Evolutionary conservation across 805 yeast genomes (phyloP), one percentile per base, ranked within the genome.

Genomic region (Kurtzmaniella cleridarum): DNA sequence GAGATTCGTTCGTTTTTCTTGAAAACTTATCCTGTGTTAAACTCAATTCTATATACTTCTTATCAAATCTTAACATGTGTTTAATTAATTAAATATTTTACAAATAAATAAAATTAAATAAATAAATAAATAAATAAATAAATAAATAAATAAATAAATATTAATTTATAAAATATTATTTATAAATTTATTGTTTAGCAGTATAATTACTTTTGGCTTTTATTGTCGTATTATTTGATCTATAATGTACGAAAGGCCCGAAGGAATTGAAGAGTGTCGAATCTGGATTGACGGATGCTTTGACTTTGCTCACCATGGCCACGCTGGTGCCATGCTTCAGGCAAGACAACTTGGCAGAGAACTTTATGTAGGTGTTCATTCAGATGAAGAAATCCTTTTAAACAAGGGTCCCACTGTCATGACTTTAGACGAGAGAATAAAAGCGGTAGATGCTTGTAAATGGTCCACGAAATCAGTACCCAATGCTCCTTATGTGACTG

Each of bases 261-360:
- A 51, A 32, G 73, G 71, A 23, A 67, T 68, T 17, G 71, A 66
- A 38, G 49, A 71, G 29, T 53, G 68, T 35, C 64, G 83, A 37
- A 83, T 91, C 43, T 93, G 98, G 98, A 79, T 93, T 23, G 98
- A 93, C 59, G 98, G 98, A 0, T 93, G 98, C 58, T 93, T 93
- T 63, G 98, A 93, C 60, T 93, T 93, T 64, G 87, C 95, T 31
- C 98, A 93, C 59, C 98, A 93, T 55, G 98, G 72, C 39, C 98
- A 93, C 53, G 95, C 97, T 2, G 97, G 97, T 24, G 98, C 98
- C 15, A 80, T 93, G 76, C 64, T 86, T 41, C 98, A 93, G 59
- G 96, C 98, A 0, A 74, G 95, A 30, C 86, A 81, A 50, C 72
- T 84, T 13, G 96, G 96, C 8, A 66, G 69, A 20, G 87, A 78